Evolutionary conservation across 306 rosid genomes (phyloP).

Genomic region (Boehmeria nivea): DNA sequence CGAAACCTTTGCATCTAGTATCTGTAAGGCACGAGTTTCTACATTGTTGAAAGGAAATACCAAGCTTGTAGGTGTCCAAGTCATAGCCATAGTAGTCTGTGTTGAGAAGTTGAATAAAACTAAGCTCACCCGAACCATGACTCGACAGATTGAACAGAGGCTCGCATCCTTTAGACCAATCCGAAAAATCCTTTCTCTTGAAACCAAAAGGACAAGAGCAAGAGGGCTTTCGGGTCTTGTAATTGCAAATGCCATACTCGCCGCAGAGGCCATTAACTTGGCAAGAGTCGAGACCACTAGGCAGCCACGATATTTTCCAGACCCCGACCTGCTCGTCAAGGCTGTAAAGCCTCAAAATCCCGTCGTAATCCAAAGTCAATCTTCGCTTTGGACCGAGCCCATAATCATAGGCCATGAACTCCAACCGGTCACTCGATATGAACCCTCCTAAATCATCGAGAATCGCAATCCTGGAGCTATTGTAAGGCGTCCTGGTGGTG

Average conservation of each 20-base stretch:
- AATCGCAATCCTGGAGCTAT: constrained; percentile 22
- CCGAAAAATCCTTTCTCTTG: constrained; percentile 16
- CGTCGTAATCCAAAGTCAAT: constrained; percentile 27
- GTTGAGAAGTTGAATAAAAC: constrained; percentile 25
- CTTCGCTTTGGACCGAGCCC: constrained; percentile 17
- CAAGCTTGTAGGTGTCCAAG: background rate
- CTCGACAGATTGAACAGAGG: constrained; percentile 17
- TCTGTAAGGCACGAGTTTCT: constrained; percentile 21
- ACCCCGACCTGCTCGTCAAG: constrained; percentile 12
- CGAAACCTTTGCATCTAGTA: constrained; percentile 27
- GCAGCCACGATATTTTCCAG: constrained; percentile 19
- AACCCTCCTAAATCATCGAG: constrained; percentile 13
- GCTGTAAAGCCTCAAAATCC: constrained; percentile 21
- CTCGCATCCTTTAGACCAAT: constrained; percentile 35
- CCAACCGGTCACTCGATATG: constrained; percentile 6
- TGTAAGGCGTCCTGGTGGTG: constrained; percentile 21
- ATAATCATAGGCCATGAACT: constrained; percentile 17
- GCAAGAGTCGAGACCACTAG: constrained; percentile 13
- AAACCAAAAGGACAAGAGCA: constrained; percentile 34
- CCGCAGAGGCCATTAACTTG: constrained; percentile 32
- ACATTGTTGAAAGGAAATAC: constrained; percentile 17
- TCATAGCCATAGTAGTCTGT: constrained; percentile 34
- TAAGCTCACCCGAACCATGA: background rate
- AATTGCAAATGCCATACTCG: constrained; percentile 23
- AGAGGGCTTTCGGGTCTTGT: constrained; percentile 21